Evolutionary conservation across 176 grass and related monocot genomes (phyloP).

Genomic region (Phyllostachys edulis): DNA sequence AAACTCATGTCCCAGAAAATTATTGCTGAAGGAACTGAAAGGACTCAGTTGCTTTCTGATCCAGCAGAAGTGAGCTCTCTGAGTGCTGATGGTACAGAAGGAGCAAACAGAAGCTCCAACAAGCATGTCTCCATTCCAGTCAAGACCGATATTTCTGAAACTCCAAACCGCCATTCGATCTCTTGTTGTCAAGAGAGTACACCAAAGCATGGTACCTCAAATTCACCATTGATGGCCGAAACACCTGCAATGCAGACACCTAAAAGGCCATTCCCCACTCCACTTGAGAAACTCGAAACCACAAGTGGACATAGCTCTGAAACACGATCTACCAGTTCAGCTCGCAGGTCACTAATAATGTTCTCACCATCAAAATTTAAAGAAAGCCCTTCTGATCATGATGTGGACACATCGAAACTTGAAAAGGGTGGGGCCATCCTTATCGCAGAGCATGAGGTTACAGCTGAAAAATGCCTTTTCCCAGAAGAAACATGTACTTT

Average conservation of each 20-base stretch:
- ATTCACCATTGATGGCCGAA: slow-evolving; percentile 32
- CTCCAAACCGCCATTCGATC: slow-evolving; percentile 27
- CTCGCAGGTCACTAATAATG: slow-evolving; percentile 67
- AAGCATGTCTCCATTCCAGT: slow-evolving; percentile 21
- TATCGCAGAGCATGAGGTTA: slow-evolving; percentile 23
- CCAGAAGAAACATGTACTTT: slow-evolving; percentile 34
- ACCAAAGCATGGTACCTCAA: slow-evolving; percentile 46
- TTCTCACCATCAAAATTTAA: slow-evolving; percentile 50
- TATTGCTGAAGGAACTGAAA: slow-evolving; percentile 39
- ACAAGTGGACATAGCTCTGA: slow-evolving; percentile 53
- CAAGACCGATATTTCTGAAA: slow-evolving; percentile 32
- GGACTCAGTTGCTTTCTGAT: slow-evolving; percentile 50
- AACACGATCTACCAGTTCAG: slow-evolving; percentile 60
- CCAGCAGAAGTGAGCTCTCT: slow-evolving; percentile 16
- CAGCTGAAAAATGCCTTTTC: slow-evolving; percentile 37
- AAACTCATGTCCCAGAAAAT: slow-evolving; percentile 65
- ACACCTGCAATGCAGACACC: slow-evolving; percentile 74
- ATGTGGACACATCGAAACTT: slow-evolving; percentile 23
- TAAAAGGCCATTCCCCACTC: slow-evolving; percentile 63
- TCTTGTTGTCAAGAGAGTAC: slow-evolving; percentile 49
- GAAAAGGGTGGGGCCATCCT: neutral
- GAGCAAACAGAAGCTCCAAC: slow-evolving; percentile 19
- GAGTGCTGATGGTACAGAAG: slow-evolving; percentile 23
- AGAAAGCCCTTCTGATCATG: slow-evolving; percentile 30
- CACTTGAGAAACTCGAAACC: slow-evolving; percentile 42